phyloP scores from a whole-genome alignment of 768 basidiomycete species.

The Tubosaeta brunneosetosa region DNA sequence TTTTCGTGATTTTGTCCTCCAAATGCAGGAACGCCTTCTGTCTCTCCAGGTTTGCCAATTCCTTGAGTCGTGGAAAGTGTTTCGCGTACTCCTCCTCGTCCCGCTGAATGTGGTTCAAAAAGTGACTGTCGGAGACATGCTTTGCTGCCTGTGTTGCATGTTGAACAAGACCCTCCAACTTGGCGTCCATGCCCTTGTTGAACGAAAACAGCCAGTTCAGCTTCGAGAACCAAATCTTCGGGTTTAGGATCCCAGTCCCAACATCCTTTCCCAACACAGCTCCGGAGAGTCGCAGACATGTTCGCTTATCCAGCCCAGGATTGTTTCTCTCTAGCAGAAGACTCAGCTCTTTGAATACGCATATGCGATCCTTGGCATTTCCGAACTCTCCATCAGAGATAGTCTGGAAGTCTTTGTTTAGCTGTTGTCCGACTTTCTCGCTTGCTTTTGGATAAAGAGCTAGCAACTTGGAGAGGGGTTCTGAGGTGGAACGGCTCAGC shows the following conservation, averaged over 20 bases:
- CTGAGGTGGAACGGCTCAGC: neutral
- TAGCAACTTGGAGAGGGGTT: neutral
- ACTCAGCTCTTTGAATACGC: neutral
- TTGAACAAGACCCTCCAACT: conserved; percentile 1
- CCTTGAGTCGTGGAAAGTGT: neutral
- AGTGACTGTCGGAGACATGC: conserved; percentile 7
- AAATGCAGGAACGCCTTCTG: neutral
- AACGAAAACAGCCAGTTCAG: too few relatives aligned
- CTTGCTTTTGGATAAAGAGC: conserved; percentile 12
- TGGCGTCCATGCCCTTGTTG: too few relatives aligned
- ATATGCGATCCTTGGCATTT: neutral
- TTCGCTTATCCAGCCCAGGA: neutral
- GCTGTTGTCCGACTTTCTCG: neutral
- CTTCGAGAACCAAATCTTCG: too few relatives aligned
- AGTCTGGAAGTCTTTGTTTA: neutral
- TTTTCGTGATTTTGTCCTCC: neutral
- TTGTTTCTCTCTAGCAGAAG: neutral
- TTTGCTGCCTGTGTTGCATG: neutral
- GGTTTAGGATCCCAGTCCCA: neutral
- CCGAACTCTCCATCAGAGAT: conserved; percentile 1
- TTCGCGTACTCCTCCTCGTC: neutral
- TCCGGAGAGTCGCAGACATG: neutral
- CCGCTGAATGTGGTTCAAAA: conserved; percentile 9
- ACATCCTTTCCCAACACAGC: conserved; percentile 2
- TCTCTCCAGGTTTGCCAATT: neutral